phyloP scores from a whole-genome alignment of 305 asterid genomes.

The Fraxinus paxiana region DNA sequence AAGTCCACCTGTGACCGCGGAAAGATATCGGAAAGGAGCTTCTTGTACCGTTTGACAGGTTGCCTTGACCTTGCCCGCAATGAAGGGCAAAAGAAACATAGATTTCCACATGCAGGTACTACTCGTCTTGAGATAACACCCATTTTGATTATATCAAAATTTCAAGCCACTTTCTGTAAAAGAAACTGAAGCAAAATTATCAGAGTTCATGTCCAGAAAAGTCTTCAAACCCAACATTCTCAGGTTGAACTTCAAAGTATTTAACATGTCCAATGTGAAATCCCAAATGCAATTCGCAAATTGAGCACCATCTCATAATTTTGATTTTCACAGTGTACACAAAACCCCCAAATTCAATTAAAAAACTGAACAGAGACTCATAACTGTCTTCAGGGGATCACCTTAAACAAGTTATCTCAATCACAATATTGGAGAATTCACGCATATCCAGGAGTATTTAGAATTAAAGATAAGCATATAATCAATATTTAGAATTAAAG shows the following conservation, averaged over 20 bases:
- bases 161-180: constrained; percentile 31
- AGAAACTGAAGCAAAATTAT: neutral
- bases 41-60: constrained; percentile 55
- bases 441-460: neutral
- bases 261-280: neutral
- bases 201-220: neutral
- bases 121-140: constrained; percentile 56
- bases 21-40: constrained; percentile 44
- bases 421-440: neutral
- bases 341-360: neutral
- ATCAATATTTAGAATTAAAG: neutral
- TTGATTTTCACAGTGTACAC: neutral
- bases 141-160: constrained; percentile 27
- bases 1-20: constrained; percentile 45
- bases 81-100: constrained; percentile 51
- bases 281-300: neutral
- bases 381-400: neutral
- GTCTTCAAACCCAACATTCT: constrained; percentile 2
- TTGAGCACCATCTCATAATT: neutral
- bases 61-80: constrained; percentile 53
- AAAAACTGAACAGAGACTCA: neutral
- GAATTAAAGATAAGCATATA: neutral
- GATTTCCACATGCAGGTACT: constrained; percentile 46
- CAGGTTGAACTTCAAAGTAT: neutral
- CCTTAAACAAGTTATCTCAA: neutral